phyloP scores from a whole-genome alignment of 441 rosid species.

The Aquilaria agallochum region DNA sequence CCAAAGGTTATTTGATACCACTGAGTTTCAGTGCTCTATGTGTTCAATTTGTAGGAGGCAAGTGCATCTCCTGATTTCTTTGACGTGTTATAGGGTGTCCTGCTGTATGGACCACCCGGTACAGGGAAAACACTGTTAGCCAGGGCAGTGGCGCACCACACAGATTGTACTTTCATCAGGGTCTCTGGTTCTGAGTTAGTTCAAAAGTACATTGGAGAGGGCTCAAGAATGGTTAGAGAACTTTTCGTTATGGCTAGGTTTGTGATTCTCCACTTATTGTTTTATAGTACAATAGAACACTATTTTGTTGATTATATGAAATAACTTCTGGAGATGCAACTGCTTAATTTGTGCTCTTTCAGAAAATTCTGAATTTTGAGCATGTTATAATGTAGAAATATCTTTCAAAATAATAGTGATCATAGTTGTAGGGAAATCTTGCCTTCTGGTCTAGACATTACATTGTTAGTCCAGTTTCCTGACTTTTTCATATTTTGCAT shows the following conservation, averaged over 20 bases:
- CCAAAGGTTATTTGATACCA: slow-evolving; percentile 54
- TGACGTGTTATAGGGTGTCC: slow-evolving; percentile 58
- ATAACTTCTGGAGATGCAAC: background rate
- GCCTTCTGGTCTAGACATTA: too few species aligned
- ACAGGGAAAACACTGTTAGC: slow-evolving; percentile 97
- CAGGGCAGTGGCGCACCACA: slow-evolving; percentile 97
- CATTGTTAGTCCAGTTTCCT: too few species aligned
- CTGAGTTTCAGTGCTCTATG: too few species aligned
- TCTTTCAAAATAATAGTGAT: too few species aligned
- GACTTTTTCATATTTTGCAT: too few species aligned
- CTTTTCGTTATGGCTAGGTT: slow-evolving; percentile 99
- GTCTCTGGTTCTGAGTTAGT: slow-evolving; percentile 97
- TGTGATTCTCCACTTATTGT: slow-evolving; percentile 14
- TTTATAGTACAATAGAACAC: background rate
- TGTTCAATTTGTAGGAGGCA: too few species aligned
- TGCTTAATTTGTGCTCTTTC: background rate
- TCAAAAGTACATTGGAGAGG: slow-evolving; percentile 96
- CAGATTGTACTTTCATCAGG: slow-evolving; percentile 97
- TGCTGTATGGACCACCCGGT: slow-evolving; percentile 98
- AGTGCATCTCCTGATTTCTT: background rate
- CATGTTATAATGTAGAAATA: too few species aligned
- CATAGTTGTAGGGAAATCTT: too few species aligned
- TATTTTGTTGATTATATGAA: too few species aligned
- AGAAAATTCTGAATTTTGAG: too few species aligned
- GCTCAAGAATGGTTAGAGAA: slow-evolving; percentile 97